A percentile compares a stretch with the other conserved stretches of the same genome.
Evolutionary conservation across 352 stramenopile genomes (phyloP).

Genomic region (Globisporangium abappressorium): DNA sequence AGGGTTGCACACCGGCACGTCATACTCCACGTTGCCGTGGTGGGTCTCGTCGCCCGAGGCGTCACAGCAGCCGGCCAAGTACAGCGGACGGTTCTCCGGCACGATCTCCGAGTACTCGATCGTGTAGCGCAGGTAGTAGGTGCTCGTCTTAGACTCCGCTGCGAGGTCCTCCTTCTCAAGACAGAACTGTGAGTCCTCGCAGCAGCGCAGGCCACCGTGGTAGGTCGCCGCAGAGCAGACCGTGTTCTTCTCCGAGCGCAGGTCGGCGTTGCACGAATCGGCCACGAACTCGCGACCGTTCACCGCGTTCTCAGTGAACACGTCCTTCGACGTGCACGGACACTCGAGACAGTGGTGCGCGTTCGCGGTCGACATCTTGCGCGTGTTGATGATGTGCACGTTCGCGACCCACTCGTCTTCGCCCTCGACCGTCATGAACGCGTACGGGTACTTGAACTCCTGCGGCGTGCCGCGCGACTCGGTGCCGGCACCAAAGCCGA

Average conservation of each 20-base stretch:
- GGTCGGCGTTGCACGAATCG: slow-evolving; percentile 57
- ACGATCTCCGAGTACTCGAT: slow-evolving; percentile 65
- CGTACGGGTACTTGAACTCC: slow-evolving; percentile 77
- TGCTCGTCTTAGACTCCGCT: slow-evolving; percentile 25
- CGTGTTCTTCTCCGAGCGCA: slow-evolving; percentile 68
- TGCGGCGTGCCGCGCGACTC: slow-evolving; percentile 78
- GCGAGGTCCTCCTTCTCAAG: slow-evolving; percentile 55
- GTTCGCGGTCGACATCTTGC: slow-evolving; percentile 35
- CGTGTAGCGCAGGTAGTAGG: slow-evolving; percentile 77
- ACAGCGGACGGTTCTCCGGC: slow-evolving; percentile 55
- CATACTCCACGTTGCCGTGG: slow-evolving; percentile 79
- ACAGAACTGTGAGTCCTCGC: slow-evolving; percentile 66
- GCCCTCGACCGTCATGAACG: slow-evolving; percentile 71
- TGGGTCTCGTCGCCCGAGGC: slow-evolving; percentile 52
- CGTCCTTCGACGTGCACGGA: slow-evolving; percentile 68
- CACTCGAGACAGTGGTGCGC: slow-evolving; percentile 76
- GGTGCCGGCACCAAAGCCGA: slow-evolving; percentile 76
- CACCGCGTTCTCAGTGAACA: slow-evolving; percentile 42
- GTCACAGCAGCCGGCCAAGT: slow-evolving; percentile 71
- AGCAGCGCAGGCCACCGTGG: slow-evolving; percentile 71
- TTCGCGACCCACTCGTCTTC: slow-evolving; percentile 82
- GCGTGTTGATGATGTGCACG: slow-evolving; percentile 84
- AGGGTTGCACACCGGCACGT: slow-evolving; percentile 62
- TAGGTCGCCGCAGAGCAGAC: slow-evolving; percentile 62
- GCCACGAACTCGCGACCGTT: slow-evolving; percentile 48